Conservation (phyloP, 164 flowering plant genomes). For the Litsea cubeba region DNA sequence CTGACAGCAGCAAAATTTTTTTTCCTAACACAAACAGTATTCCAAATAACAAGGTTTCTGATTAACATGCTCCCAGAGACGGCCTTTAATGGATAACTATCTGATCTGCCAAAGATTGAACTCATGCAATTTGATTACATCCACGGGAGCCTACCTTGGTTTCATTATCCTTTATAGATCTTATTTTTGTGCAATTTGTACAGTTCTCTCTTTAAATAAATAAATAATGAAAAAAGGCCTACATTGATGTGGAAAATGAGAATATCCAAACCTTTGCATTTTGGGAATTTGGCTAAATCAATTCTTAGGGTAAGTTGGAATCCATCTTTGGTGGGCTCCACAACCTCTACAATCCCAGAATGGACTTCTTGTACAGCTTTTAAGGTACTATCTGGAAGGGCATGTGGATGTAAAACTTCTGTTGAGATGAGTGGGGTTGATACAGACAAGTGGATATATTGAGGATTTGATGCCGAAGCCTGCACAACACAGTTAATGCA, state of each 20-base stretch:
- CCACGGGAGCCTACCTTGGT: no score
- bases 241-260: neutral
- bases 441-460: conserved; percentile 51
- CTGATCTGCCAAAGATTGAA: neutral
- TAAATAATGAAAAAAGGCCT: no score
- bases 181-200: no score
- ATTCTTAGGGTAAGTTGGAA: conserved; percentile 67
- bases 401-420: conserved; percentile 24
- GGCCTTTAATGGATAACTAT: no score
- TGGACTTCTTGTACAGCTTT: conserved; percentile 38
- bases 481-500: conserved; percentile 19
- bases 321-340: conserved; percentile 63
- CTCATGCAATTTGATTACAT: neutral
- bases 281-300: conserved; percentile 48
- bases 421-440: conserved; percentile 53
- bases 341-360: conserved; percentile 41
- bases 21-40: no score
- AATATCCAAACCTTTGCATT: conserved; percentile 43
- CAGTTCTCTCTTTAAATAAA: no score
- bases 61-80: neutral
- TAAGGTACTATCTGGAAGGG: conserved; percentile 33
- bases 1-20: no score
- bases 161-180: no score
- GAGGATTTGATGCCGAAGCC: conserved; percentile 59
- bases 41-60: neutral